phyloP scores from a whole-genome alignment of 2,329 filamentous ascomycete species.

The Calonectria pteridis region DNA sequence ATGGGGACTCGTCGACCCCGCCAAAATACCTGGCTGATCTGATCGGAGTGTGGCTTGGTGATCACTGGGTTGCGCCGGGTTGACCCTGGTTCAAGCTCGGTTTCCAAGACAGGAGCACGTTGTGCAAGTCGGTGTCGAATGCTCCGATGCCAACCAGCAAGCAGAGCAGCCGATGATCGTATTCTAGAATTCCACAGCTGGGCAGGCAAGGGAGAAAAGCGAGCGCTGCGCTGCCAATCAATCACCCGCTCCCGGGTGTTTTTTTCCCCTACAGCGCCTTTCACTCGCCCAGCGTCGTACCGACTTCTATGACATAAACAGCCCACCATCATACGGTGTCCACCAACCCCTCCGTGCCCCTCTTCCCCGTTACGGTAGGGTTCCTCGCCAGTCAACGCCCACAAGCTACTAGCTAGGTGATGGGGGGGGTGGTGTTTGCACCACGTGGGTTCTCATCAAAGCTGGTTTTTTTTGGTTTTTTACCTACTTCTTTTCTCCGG shows the following conservation, averaged over 20 bases:
- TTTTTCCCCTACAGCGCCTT: not conserved
- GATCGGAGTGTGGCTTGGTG: conserved; percentile 45
- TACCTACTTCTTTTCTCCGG: not conserved
- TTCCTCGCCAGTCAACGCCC: conserved; percentile 31
- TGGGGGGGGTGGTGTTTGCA: conserved; percentile 34
- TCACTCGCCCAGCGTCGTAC: conserved; percentile 6
- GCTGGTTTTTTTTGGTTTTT: conserved; percentile 28
- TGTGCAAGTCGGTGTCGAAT: conserved; percentile 14
- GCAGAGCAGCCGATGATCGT: not conserved
- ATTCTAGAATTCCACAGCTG: conserved; percentile 4
- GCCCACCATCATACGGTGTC: conserved; percentile 45
- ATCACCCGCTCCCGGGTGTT: not conserved
- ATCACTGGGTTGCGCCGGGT: conserved; percentile 42
- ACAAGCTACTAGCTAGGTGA: conserved; percentile 19
- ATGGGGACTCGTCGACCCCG: conserved; percentile 12
- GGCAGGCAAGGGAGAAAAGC: not conserved
- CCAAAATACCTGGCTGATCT: conserved; percentile 38
- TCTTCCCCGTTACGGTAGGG: conserved; percentile 22
- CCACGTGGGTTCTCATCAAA: conserved; percentile 40
- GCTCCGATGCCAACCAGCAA: conserved; percentile 1
- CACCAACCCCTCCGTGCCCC: conserved; percentile 26
- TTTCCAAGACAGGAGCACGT: not conserved
- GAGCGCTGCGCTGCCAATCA: conserved; percentile 10
- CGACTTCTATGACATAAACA: conserved; percentile 34
- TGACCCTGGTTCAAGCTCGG: conserved; percentile 32